Evolutionary conservation across 2,329 filamentous ascomycete species (phyloP), one percentile per base, ranked within the genome.

Genomic region (Monascus ruber): DNA sequence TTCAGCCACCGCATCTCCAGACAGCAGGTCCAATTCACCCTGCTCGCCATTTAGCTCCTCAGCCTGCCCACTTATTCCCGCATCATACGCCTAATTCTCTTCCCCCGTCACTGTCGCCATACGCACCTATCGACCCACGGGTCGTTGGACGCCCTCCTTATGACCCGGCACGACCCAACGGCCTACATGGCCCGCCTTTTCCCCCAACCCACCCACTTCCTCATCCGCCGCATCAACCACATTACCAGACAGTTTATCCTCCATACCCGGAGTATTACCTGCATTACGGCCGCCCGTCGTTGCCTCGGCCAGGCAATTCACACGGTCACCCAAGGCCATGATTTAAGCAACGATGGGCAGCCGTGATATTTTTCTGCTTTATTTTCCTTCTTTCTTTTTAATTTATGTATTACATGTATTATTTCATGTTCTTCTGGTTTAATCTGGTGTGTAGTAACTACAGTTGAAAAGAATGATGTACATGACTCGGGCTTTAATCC

Each of bases 41-140:
- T 44, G 45, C 6, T 45, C 38, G 34, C 45, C 11, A 34, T 32
- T 29, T 29, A 29, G 34, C 26, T 40, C 33, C 28, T 29, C 37
- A 8, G 32, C 28, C 35, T 4, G 26, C 46, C 10, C 35, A 42
- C 28, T 39, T 44, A 34, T 41, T 43, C 29, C 46, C 43, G 25
- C 49, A 48, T 24, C 36, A 49, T 34, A 45, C 45, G 9, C 49
- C 50, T 10, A 42, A 49, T 39, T 40, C 48, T 25, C 36, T 47
- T 31, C 42, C 46, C 25, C 49, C 47, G 27, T 41, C 46, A 26
- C 42, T 54, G 36, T 35, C 42, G 6, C 51, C 56, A 9, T 61
- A 54, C 39, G 54, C 51, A 5, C 56, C 53, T n/a, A 54, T 59
- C 5, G 51, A 54, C 32, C 50, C 50, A 24, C 40, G 50, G 31